Evolutionary conservation across 257 asterid genomes (phyloP), one percentile per base, ranked within the genome.

Genomic region (Haberlea rhodopensis): DNA sequence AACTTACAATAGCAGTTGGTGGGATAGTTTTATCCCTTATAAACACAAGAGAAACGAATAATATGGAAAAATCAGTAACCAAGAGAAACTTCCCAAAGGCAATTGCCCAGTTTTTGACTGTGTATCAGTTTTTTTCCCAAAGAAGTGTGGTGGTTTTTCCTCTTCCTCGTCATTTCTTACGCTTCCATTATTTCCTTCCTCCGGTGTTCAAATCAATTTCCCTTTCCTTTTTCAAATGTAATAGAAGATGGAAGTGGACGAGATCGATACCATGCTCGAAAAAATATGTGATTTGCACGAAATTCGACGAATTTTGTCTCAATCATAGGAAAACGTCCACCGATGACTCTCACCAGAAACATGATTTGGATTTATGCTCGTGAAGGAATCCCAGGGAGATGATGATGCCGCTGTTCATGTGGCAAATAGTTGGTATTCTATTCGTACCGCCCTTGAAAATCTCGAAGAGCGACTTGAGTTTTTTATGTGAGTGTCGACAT

Each of bases 381-480:
- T 80, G 63, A 94, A 94, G 88, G 97, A 84, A 58, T 83, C 59
- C 28, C 79, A 80, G 20, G 72, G 76, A 29, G 94, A 82, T 6
- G 95, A 79, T 64, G 91, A 76, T 25, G 46, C 73, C 49, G 87
- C 96, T 21, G 74, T 87, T 71, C 95, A 68, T 65, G 99, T 90
- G 80, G 95, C 95, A 22, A 94, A 90, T 82, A 90, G 96, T 78
- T 82, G 90, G 62, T 83, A 86, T 23, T 78, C 90, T 25, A 90
- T 94, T 53, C 92, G 99, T 0, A 81, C 95, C 23, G 96, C 99
- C 1, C 97, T 94, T 6, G 99, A 94, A 48, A 80, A 86, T 66
- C 95, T 94, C 13, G 97, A 94, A 73, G 97, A 90, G 81, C 97
- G 90, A 86, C 87, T 94, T 52, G 97, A 94, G 63, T 83, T 90